Evolutionary conservation across 2,329 filamentous ascomycete species (phyloP).

Genomic region (Hymenoscyphus fraxineus): DNA sequence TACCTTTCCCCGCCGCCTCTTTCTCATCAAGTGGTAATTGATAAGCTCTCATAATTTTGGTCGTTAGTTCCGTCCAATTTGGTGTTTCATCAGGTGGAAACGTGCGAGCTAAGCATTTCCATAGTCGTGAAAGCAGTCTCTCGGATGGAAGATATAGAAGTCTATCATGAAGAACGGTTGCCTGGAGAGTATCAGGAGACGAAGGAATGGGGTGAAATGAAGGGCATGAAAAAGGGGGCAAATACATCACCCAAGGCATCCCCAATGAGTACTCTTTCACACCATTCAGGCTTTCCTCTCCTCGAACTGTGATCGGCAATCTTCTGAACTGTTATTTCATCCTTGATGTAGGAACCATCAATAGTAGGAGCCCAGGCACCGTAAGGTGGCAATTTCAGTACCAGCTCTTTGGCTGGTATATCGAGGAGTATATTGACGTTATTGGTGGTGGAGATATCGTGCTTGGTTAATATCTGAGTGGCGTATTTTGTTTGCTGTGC

Average conservation of each 20-base stretch:
- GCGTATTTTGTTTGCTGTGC: slow-evolving; percentile 15
- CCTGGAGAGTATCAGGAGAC: slow-evolving; percentile 6
- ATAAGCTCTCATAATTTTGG: slow-evolving; percentile 13
- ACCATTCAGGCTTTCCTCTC: slow-evolving; percentile 20
- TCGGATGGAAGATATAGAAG: slow-evolving; percentile 15
- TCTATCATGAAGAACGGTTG: slow-evolving; percentile 17
- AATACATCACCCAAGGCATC: slow-evolving; percentile 21
- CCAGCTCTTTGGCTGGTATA: slow-evolving; percentile 10
- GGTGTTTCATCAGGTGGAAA: slow-evolving; percentile 2
- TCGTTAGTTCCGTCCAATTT: background rate
- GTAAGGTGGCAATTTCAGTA: slow-evolving; percentile 13
- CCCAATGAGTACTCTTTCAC: slow-evolving; percentile 17
- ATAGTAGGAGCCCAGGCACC: slow-evolving; percentile 20
- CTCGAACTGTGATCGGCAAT: slow-evolving; percentile 1
- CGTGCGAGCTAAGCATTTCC: slow-evolving; percentile 6
- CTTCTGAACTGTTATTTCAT: slow-evolving; percentile 14
- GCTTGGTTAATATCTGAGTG: slow-evolving; percentile 5
- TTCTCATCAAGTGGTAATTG: background rate
- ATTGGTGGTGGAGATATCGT: slow-evolving; percentile 6
- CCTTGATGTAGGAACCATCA: slow-evolving; percentile 13
- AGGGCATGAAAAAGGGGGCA: background rate
- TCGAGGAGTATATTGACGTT: slow-evolving; percentile 7
- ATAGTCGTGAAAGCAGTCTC: slow-evolving; percentile 12
- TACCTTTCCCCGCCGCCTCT: background rate
- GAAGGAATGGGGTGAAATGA: background rate